Percentiles rank a stretch among this genome's conserved stretches.
Evolutionary conservation across 306 rosid species (phyloP).

Genomic region (Styphnolobium japonicum): DNA sequence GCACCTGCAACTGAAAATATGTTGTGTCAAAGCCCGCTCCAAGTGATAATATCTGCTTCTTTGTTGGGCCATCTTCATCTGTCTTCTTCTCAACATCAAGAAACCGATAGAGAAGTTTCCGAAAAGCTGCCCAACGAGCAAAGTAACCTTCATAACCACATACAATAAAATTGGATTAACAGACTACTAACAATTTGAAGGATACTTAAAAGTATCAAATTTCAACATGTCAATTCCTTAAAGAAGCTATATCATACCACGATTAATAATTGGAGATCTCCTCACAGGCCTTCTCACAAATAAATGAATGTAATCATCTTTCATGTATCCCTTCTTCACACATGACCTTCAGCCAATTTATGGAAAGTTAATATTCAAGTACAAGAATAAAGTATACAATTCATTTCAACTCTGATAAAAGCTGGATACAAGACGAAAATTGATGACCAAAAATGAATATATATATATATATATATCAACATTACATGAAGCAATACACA

Average conservation of each 20-base stretch:
- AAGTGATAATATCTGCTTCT: slow-evolving; percentile 69
- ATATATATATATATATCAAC: neutral
- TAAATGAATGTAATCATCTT: slow-evolving; percentile 79
- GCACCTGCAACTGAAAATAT: slow-evolving; percentile 92
- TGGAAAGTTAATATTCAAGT: slow-evolving; percentile 11
- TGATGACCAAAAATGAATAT: neutral
- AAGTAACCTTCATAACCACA: slow-evolving; percentile 62
- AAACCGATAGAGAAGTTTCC: slow-evolving; percentile 76
- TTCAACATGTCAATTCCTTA: neutral
- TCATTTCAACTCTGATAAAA: slow-evolving; percentile 6
- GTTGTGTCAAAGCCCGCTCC: slow-evolving; percentile 96
- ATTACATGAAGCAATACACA: neutral
- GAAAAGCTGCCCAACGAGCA: slow-evolving; percentile 86
- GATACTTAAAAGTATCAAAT: neutral
- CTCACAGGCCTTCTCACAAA: slow-evolving; percentile 85
- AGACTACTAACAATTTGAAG: slow-evolving; percentile 7
- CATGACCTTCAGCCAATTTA: slow-evolving; percentile 66
- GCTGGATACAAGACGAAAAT: neutral
- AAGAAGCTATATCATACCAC: slow-evolving; percentile 52
- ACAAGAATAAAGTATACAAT: neutral
- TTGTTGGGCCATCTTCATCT: slow-evolving; percentile 20
- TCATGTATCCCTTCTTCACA: slow-evolving; percentile 92
- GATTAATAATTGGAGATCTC: slow-evolving; percentile 95
- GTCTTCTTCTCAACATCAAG: slow-evolving; percentile 50
- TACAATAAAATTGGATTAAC: slow-evolving; percentile 7